A percentile compares a stretch with the other conserved stretches of the same genome.
Evolutionary conservation across 2,329 filamentous ascomycete species (phyloP).

Genomic region (Colletotrichum abscissum): DNA sequence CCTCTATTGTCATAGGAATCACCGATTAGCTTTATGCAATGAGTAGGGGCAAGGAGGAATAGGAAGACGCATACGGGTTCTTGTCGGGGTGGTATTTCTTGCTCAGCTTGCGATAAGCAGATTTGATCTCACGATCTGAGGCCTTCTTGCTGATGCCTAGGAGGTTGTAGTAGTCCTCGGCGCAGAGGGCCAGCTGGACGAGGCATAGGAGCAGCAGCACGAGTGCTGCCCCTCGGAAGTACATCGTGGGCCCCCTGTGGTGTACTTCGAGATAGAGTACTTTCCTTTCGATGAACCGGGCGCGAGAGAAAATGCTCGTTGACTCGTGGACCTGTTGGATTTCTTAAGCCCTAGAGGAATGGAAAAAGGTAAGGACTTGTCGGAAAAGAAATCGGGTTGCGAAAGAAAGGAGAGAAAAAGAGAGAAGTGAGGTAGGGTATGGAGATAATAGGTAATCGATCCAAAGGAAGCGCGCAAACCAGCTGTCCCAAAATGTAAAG

Average conservation of each 20-base stretch:
- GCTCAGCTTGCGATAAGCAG: conserved; percentile 89
- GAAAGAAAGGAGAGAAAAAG: not conserved
- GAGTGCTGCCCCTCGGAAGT: conserved; percentile 59
- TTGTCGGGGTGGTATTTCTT: conserved; percentile 99
- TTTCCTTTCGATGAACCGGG: not conserved
- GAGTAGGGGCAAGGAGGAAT: not conserved
- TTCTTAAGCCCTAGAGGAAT: conserved; percentile 10
- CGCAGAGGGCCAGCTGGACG: conserved; percentile 65
- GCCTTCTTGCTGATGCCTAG: conserved; percentile 84
- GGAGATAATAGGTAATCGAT: conserved; percentile 7
- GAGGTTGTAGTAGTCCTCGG: conserved; percentile 85
- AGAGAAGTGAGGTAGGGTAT: not conserved
- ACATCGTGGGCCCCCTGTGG: conserved; percentile 55
- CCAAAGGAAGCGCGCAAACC: conserved; percentile 17
- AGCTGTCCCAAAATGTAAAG: conserved; percentile 32
- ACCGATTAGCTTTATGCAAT: not conserved
- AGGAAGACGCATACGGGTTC: conserved; percentile 77
- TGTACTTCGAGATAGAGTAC: conserved; percentile 4
- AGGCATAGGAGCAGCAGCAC: conserved; percentile 65
- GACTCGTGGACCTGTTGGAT: not conserved
- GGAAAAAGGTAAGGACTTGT: conserved; percentile 11
- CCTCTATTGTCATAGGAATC: conserved; percentile 60
- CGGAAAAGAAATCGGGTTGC: not conserved
- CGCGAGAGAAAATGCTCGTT: not conserved
- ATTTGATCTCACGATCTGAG: conserved; percentile 89